phyloP scores from a whole-genome alignment of 2,329 filamentous ascomycete genomes.

The Alternaria brassicicola region DNA sequence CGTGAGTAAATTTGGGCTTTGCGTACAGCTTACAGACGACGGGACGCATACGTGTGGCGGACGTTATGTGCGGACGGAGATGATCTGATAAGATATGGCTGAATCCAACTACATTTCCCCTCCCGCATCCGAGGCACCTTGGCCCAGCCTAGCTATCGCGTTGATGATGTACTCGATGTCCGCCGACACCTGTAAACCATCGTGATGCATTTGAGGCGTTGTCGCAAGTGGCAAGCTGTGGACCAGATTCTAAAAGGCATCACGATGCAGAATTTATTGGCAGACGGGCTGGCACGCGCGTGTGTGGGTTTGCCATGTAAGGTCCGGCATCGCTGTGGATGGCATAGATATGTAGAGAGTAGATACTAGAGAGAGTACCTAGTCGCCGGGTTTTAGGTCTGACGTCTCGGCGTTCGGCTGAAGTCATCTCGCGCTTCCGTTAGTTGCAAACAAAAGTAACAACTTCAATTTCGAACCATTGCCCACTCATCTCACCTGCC shows the following conservation, averaged over 20 bases:
- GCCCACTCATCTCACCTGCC: slow-evolving; percentile 18
- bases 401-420: slow-evolving; percentile 36
- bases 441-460: slow-evolving; percentile 41
- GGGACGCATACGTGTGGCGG: slow-evolving; percentile 3
- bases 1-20: slow-evolving; percentile 5
- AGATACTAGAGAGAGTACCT: slow-evolving; percentile 6
- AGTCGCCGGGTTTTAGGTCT: slow-evolving; percentile 20
- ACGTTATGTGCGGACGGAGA: slow-evolving; percentile 22
- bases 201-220: neutral
- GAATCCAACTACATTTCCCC: slow-evolving; percentile 20
- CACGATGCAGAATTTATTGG: neutral
- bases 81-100: slow-evolving; percentile 39
- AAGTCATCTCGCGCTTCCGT: slow-evolving; percentile 29
- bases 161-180: slow-evolving; percentile 19
- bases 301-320: slow-evolving; percentile 1
- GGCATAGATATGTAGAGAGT: slow-evolving; percentile 1
- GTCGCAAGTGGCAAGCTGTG: neutral
- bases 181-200: slow-evolving; percentile 7
- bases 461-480: slow-evolving; percentile 23
- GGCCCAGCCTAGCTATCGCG: slow-evolving; percentile 23
- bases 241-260: neutral
- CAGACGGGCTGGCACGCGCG: neutral
- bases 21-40: neutral
- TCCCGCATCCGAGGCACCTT: slow-evolving; percentile 14
- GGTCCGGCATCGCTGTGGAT: slow-evolving; percentile 27